Evolutionary conservation across 495 filamentous ascomycete species (phyloP), one percentile per base, ranked within the genome.

Genomic region (Extremus antarcticus): DNA sequence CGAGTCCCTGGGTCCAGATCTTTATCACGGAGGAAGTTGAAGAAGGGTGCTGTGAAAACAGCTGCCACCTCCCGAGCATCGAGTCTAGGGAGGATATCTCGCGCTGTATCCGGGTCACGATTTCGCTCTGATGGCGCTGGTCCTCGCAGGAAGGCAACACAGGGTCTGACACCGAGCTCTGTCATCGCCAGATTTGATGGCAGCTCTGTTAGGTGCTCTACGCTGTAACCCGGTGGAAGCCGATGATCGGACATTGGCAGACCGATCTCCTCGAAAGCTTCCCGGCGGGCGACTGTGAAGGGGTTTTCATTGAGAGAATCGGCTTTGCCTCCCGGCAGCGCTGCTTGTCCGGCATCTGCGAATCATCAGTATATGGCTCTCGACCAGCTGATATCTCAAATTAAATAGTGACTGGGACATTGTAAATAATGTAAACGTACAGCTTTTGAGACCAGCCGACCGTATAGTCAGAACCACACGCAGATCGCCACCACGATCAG

Each of bases 231-330:
- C 0, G 68, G 59, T 0, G 85, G 86, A 13, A 92, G 72, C 52
- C 76, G 73, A 41, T 70, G 62, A 62, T 80, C 73, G 60, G 81
- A 77, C 50, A 79, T 74, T 8, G 90, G 85, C 0, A 95, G 79
- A 1, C 90, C 90, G 65, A 95, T 94, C 70, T 95, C 90, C 64
- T 95, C 90, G 64, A 75, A 82, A 13, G 90, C 89, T 76, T 95
- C 90, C 65, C 90, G 80, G 19, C 89, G 82, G 21, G 90, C 87
- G 46, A 88, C 92, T 65, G 87, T 75, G 67, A 85, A 82, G 67
- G 76, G 66, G 1, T 74, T 74, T 63, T 80, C 79, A 17, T 63
- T 22, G 3, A 71, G 54, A 1, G 66, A 62, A 58, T 78, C 75
- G 50, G 77, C 73, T 70, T 78, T 78, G 43, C 76, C 90, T 35